Evolutionary conservation across 257 asterid genomes (phyloP).

Genomic region (Fraxinus quadrangulata): DNA sequence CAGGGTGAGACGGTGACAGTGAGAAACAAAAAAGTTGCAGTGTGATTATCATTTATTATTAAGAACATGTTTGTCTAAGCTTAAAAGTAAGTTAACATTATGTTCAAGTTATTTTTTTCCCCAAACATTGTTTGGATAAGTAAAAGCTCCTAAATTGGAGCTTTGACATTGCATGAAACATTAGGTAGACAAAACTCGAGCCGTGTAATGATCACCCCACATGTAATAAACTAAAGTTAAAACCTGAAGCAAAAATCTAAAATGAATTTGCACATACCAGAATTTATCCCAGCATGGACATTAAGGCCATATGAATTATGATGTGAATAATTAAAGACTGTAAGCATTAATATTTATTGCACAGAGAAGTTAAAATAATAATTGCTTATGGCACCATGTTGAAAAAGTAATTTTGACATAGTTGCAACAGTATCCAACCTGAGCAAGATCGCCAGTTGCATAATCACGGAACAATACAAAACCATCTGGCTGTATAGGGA

Average conservation of each 20-base stretch:
- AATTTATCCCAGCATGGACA: not conserved
- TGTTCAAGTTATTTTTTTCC: not conserved
- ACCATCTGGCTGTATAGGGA: conserved; percentile 72
- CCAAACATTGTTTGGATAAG: not conserved
- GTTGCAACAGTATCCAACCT: conserved; percentile 54
- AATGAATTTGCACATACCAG: not conserved
- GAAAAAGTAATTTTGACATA: conserved; percentile 2
- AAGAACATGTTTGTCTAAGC: not conserved
- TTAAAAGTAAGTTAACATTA: not conserved
- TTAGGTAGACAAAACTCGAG: not conserved
- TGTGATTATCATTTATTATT: not conserved
- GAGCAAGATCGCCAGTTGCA: conserved; percentile 98
- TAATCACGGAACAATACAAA: conserved; percentile 86
- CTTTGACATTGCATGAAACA: not conserved
- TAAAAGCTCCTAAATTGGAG: not conserved
- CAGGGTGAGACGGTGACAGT: not conserved
- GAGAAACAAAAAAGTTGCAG: not conserved
- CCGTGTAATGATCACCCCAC: not conserved
- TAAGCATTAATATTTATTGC: conserved; percentile 6
- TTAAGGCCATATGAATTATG: not conserved
- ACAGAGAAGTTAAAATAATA: conserved; percentile 4
- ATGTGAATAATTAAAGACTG: conserved; percentile 1
- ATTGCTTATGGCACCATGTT: not conserved
- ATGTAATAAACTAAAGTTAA: not conserved
- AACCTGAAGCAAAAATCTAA: not conserved